Evolutionary conservation across 225 moss, liverwort and hornwort genomes (phyloP), one percentile per base, ranked within the genome.

Genomic region (Pseudoscleropodium purum): DNA sequence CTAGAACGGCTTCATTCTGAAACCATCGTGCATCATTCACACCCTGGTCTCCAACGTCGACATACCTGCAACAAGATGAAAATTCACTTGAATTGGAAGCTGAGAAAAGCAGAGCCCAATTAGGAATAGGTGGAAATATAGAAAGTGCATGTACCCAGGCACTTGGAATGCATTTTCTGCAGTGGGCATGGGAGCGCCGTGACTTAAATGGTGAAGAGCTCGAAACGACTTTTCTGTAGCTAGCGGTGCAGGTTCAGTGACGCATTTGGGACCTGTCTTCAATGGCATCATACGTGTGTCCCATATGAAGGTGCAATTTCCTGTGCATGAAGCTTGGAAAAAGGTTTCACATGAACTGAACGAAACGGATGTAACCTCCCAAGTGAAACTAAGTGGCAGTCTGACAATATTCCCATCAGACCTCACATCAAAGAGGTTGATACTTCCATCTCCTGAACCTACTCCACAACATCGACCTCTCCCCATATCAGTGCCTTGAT

Each of bases 1-100:
- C 98, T 83, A 98, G 92, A 81, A 97, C 88, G 51, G 96, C 92
- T 86, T 94, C 93, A 90, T 91, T 89, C 62, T 96, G 95, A 92
- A 93, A 96, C 98, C 98, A 98, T 47, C 93, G 92, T 67, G 97
- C 97, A 92, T 97, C 97, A 91, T 97, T 98, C 74, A 98, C 97
- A 56, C 98, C 98, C 67, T 97, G 96, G 91, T 98, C 97, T 89
- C 98, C 97, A 84, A 93, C 92, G 84, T 98, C 97, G 33, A 98
- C 98, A 91, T 92, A 95, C 57, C 98, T 97, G 87, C 89, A 79
- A 74, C 79, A 81, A 65, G 47, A 51, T 80, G 68, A 84, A 84
- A 49, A n/a, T 19, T 69, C 13, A 33, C 27, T 85, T 19, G 7
- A 31, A 26, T 45, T 88, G 43, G 59, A 83, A 85, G 23, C 10